Base-by-base conservation (phyloP, 345 rosid genomes). In the Populus simonii region DNA sequence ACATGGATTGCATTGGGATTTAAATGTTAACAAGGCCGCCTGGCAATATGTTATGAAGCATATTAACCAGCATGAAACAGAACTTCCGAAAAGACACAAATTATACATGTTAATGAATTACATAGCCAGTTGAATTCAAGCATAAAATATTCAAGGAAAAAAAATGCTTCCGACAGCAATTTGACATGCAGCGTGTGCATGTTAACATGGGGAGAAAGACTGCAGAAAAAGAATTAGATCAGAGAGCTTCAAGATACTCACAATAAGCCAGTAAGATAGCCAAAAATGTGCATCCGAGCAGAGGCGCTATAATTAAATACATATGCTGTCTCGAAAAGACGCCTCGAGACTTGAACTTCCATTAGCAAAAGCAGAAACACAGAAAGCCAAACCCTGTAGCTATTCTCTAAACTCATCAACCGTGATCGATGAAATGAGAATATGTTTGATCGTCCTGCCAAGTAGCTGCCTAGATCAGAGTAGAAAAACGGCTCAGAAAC, bases 331-430 rank as follows among this genome's bases (percentile, higher is more conserved):
- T 93, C 98, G 6, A 81, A 80, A 66, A 90, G 91, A 57, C 93
- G 93, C 85, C 94, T 84, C 47, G 88, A 38, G 38, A 90, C 90
- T 79, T 94, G 98, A 16, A 80, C 78, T 82, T 92, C 96, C 94
- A 92, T 86, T 31, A 92, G 80, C 71, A 88, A 23, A 38, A 91
- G 95, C 74, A 90, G 85, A 77, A 91, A 86, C 70, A 93, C 91
- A 5, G 86, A 82, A 33, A 78, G 72, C 97, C 95, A 88, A n/a
- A 87, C 85, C 63, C 25, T 71, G 38, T 79, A 81, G 78, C 83
- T 83, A 49, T 86, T 81, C 84, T 85, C 81, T 1, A 80, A 3
- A 6, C 90, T 80, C 66, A 80, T 75, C 80, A 86, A 27, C 72
- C 23, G 88, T 4, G 86, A 80, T 69, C 81, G 85, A 43, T 85